Percentiles rank a stretch among this genome's conserved stretches.
Conservation (phyloP, 148 eudicot species). For the Fallopia convolvulus region DNA sequence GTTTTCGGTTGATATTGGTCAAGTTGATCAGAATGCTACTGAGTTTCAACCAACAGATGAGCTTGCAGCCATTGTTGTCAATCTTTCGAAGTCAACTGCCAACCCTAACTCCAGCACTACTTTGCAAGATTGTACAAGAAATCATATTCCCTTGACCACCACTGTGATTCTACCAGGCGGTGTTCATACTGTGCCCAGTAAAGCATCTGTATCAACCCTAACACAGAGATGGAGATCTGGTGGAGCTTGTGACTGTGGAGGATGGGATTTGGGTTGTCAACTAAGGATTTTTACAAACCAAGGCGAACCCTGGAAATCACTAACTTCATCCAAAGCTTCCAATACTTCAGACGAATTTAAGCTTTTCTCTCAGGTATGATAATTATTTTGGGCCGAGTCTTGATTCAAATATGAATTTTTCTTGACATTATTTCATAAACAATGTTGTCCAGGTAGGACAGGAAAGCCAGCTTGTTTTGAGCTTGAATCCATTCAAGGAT, state of each 20-base stretch:
- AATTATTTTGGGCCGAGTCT: background rate
- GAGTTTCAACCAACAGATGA: constrained; percentile 56
- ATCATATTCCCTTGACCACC: constrained; percentile 20
- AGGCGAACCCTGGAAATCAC: constrained; percentile 18
- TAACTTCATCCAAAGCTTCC: constrained; percentile 18
- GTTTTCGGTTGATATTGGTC: constrained; percentile 35
- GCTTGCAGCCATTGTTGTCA: constrained; percentile 68
- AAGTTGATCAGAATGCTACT: constrained; percentile 30
- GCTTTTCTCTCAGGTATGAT: constrained; percentile 56
- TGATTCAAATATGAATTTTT: background rate
- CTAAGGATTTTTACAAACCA: constrained; percentile 35
- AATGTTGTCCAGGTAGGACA: constrained; percentile 40
- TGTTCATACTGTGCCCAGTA: constrained; percentile 62
- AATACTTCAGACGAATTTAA: constrained; percentile 27
- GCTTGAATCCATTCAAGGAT: constrained; percentile 52
- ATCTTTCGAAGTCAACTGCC: constrained; percentile 23
- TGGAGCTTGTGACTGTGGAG: constrained; percentile 90
- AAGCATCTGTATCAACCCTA: constrained; percentile 64
- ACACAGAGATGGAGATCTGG: constrained; percentile 74
- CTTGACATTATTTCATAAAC: background rate
- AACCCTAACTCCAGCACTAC: constrained; percentile 10
- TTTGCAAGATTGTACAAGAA: constrained; percentile 20
- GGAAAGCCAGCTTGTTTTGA: constrained; percentile 36
- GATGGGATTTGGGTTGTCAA: constrained; percentile 94
- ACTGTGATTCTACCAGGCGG: constrained; percentile 82